Evolutionary conservation across 2,329 filamentous ascomycete species (phyloP).

Genomic region (Gaeumannomyces tritici): DNA sequence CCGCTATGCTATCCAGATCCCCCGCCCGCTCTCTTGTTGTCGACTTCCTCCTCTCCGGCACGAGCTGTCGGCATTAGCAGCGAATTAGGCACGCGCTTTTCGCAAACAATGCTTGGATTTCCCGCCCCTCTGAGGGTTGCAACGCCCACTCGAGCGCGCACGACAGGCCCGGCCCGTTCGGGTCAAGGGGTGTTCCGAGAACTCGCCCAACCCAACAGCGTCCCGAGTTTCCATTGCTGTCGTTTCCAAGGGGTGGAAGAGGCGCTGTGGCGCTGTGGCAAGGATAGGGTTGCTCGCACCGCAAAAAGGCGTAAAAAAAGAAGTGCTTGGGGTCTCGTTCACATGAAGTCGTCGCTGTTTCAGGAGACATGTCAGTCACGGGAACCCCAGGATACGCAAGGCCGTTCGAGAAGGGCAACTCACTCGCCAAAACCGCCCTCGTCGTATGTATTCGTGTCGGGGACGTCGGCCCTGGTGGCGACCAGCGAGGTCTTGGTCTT

Average conservation of each 20-base stretch:
- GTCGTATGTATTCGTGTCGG: constrained; percentile 67
- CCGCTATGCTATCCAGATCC: neutral
- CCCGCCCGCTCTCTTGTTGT: neutral
- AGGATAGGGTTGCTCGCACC: neutral
- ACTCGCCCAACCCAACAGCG: neutral
- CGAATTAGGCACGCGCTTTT: neutral
- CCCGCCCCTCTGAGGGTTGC: neutral
- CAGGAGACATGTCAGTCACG: neutral
- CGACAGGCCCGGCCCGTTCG: neutral
- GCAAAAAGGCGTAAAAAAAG: neutral
- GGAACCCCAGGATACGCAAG: neutral
- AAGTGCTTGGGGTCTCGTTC: constrained; percentile 25
- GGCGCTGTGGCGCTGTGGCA: neutral
- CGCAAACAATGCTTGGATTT: neutral
- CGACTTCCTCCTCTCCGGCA: neutral
- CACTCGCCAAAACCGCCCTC: constrained; percentile 76
- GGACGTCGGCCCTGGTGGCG: constrained; percentile 47
- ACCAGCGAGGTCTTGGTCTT: constrained; percentile 88
- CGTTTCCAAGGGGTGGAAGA: neutral
- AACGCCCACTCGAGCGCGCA: neutral
- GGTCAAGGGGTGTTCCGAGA: neutral
- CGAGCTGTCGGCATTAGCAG: neutral
- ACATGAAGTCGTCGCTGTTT: constrained; percentile 63
- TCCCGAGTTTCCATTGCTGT: neutral
- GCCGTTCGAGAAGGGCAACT: constrained; percentile 28